phyloP scores from a whole-genome alignment of 495 filamentous ascomycete genomes.

The Aspergillus cavernicola region DNA sequence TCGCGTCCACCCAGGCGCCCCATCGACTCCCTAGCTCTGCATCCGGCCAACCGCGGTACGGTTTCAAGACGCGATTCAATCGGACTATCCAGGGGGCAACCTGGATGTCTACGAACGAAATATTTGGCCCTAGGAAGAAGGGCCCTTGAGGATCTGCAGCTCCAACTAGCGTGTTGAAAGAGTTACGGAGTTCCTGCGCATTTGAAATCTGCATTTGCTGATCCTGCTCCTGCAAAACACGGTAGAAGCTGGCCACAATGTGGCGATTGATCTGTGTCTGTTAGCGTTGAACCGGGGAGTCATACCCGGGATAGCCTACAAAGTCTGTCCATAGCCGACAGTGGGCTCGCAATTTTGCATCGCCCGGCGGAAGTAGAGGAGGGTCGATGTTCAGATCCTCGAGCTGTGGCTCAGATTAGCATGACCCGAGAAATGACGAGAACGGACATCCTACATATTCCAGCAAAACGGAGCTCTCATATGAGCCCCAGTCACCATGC shows the following conservation, averaged over 20 bases:
- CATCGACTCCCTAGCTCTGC: constrained; percentile 66
- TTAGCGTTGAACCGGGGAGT: constrained; percentile 11
- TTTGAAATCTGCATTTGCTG: constrained; percentile 57
- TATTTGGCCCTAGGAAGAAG: constrained; percentile 70
- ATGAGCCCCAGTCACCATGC: constrained; percentile 82
- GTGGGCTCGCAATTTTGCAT: constrained; percentile 68
- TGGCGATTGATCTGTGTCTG: constrained; percentile 68
- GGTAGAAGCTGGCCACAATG: constrained; percentile 80
- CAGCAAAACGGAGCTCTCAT: constrained; percentile 82
- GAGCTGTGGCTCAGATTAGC: constrained; percentile 43
- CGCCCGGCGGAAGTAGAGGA: constrained; percentile 59
- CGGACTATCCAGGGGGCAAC: constrained; percentile 86
- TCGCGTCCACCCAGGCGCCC: constrained; percentile 74
- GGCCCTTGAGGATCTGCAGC: constrained; percentile 69
- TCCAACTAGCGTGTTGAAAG: constrained; percentile 69
- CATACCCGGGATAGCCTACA: constrained; percentile 43
- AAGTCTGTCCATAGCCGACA: constrained; percentile 87
- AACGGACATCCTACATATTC: constrained; percentile 65
- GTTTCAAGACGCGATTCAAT: constrained; percentile 66
- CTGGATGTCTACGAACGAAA: constrained; percentile 82
- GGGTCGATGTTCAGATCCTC: constrained; percentile 68
- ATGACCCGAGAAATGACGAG: background rate
- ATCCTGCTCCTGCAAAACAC: constrained; percentile 69
- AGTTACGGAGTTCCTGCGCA: constrained; percentile 61
- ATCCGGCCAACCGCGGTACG: constrained; percentile 78